A percentile compares a stretch with the other conserved stretches of the same genome.
Conservation (phyloP, 148 eudicot genomes). For the Fagopyrum homotropicum region DNA sequence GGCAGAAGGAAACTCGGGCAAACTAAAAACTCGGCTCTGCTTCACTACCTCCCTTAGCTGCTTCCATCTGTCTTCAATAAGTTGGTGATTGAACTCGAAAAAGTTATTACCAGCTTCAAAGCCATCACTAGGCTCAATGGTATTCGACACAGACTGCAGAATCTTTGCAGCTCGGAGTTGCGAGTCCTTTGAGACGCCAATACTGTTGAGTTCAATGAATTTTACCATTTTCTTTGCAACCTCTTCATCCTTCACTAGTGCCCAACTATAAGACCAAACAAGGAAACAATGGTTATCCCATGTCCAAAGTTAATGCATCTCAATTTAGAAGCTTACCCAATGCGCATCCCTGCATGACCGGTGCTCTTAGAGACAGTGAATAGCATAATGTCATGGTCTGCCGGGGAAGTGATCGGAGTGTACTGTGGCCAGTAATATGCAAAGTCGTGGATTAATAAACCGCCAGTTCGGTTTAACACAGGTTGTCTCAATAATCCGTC, state of each 20-base stretch:
- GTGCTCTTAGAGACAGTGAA: slow-evolving; percentile 94
- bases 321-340: slow-evolving; percentile 50
- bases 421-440: slow-evolving; percentile 99
- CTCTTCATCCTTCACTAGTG: slow-evolving; percentile 71
- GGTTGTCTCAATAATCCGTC: slow-evolving; percentile 75
- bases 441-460: slow-evolving; percentile 69
- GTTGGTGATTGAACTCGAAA: slow-evolving; percentile 47
- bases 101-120: slow-evolving; percentile 25
- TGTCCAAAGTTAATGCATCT: not conserved
- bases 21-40: slow-evolving; percentile 40
- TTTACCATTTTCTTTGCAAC: slow-evolving; percentile 82
- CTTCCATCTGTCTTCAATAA: slow-evolving; percentile 65
- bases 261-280: slow-evolving; percentile 56
- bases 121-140: slow-evolving; percentile 26
- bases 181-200: slow-evolving; percentile 94
- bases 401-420: slow-evolving; percentile 64
- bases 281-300: not conserved
- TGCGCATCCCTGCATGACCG: slow-evolving; percentile 91
- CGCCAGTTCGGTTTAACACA: slow-evolving; percentile 52
- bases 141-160: slow-evolving; percentile 59
- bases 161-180: slow-evolving; percentile 90
- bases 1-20: slow-evolving; percentile 56
- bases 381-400: slow-evolving; percentile 82
- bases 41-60: slow-evolving; percentile 60
- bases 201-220: slow-evolving; percentile 77